Percentiles rank a stretch among this genome's conserved stretches.
Conservation (phyloP, 495 filamentous ascomycete species). For the Astrothelium subdiscretum region DNA sequence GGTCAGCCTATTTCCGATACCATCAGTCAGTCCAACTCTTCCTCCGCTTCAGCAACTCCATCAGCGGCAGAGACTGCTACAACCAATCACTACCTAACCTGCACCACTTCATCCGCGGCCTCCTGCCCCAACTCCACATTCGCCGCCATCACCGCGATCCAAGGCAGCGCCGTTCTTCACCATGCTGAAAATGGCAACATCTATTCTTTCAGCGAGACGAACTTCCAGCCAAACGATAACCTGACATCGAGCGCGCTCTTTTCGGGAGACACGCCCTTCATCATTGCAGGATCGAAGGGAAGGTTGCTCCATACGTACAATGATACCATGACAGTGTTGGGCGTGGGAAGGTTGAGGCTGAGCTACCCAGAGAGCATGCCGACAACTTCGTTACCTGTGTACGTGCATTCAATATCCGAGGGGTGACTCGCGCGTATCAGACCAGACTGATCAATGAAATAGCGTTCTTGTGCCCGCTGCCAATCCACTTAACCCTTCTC, state of each 20-base stretch:
- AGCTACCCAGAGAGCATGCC: background rate
- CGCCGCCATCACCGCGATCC: background rate
- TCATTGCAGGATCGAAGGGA: background rate
- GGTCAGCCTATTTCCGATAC: background rate
- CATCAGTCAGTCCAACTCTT: background rate
- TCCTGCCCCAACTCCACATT: background rate
- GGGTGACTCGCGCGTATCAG: background rate
- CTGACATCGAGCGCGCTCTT: background rate
- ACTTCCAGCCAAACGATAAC: background rate
- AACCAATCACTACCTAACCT: background rate
- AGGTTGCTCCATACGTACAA: background rate
- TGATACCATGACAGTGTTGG: background rate
- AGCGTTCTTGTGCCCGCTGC: background rate
- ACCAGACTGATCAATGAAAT: background rate
- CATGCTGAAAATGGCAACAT: background rate
- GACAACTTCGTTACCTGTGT: background rate
- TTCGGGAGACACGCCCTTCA: background rate
- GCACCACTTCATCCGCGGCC: background rate
- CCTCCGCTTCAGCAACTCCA: background rate
- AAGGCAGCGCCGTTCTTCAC: background rate
- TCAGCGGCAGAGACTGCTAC: background rate
- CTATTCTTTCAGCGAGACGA: background rate
- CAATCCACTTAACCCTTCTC: background rate
- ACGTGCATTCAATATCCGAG: background rate
- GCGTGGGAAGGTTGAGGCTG: background rate